Evolutionary conservation across 306 rosid species (phyloP).

Genomic region (Gleditsia sinensis): DNA sequence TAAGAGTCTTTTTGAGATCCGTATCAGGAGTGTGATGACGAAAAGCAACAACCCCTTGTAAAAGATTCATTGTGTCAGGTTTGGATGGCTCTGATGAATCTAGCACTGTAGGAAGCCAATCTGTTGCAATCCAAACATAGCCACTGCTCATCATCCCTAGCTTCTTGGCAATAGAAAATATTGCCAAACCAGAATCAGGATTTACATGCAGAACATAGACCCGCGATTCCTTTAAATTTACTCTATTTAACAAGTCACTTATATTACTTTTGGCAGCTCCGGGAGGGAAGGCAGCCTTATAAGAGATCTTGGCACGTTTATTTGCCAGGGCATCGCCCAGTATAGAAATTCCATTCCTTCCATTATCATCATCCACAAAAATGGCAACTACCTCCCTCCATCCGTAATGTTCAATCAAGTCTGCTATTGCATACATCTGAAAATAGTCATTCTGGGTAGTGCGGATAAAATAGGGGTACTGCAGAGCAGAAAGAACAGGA

Average conservation of each 20-base stretch:
- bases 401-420: conserved; percentile 54
- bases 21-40: conserved; percentile 81
- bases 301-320: conserved; percentile 75
- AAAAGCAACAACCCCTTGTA: conserved; percentile 87
- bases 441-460: conserved; percentile 79
- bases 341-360: conserved; percentile 77
- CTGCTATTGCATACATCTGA: conserved; percentile 86
- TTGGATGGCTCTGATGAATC: conserved; percentile 60
- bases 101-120: conserved; percentile 83
- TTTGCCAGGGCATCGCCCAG: conserved; percentile 75
- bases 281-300: conserved; percentile 78
- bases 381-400: conserved; percentile 91
- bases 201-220: conserved; percentile 85
- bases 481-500: conserved; percentile 75
- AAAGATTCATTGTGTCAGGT: conserved; percentile 48
- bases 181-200: conserved; percentile 76
- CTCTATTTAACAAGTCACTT: conserved; percentile 57
- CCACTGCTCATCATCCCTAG: conserved; percentile 73
- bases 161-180: conserved; percentile 65
- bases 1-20: conserved; percentile 52
- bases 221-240: conserved; percentile 94
- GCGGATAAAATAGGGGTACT: conserved; percentile 79
- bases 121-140: conserved; percentile 95
- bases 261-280: conserved; percentile 48
- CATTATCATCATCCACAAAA: conserved; percentile 90